These are phyloP conservation scores for Calonectria pseudoreteaudii DNA, from an alignment of 2,329 filamentous ascomycete genomes.

Conservation along the genomic window DNA sequence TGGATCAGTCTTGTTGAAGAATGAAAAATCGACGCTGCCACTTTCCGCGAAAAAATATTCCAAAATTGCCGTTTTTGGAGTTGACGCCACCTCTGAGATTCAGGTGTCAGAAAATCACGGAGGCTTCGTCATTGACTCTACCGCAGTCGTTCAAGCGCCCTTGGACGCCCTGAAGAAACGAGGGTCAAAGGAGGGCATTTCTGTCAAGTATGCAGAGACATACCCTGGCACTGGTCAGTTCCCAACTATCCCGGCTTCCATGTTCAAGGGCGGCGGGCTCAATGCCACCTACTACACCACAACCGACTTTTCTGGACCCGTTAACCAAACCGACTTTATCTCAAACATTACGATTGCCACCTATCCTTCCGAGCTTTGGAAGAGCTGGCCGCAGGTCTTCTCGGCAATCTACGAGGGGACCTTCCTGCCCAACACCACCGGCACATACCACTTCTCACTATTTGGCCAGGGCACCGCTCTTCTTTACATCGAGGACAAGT, in stretches of 20 bases:
- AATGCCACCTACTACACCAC: background rate
- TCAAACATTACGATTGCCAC: background rate
- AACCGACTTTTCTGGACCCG: background rate
- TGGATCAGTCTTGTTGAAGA: background rate
- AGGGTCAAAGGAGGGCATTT: background rate
- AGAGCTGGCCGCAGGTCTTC: slow-evolving; percentile 2
- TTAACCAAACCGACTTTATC: background rate
- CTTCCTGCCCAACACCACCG: background rate
- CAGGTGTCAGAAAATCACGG: background rate
- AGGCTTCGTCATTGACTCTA: background rate
- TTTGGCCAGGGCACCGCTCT: background rate
- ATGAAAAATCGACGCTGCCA: background rate
- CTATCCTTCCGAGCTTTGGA: background rate
- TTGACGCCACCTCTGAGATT: background rate
- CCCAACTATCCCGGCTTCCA: background rate
- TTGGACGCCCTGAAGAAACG: background rate
- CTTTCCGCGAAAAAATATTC: background rate
- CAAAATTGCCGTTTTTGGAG: background rate
- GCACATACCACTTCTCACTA: background rate
- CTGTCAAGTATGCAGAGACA: background rate
- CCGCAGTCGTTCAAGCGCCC: background rate
- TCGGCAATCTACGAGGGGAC: background rate
- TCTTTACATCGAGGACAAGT: background rate
- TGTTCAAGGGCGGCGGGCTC: background rate
- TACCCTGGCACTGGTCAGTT: background rate